Conservation (phyloP, 192 early-diverging fungal genomes). For the Umbelopsis vinacea region DNA sequence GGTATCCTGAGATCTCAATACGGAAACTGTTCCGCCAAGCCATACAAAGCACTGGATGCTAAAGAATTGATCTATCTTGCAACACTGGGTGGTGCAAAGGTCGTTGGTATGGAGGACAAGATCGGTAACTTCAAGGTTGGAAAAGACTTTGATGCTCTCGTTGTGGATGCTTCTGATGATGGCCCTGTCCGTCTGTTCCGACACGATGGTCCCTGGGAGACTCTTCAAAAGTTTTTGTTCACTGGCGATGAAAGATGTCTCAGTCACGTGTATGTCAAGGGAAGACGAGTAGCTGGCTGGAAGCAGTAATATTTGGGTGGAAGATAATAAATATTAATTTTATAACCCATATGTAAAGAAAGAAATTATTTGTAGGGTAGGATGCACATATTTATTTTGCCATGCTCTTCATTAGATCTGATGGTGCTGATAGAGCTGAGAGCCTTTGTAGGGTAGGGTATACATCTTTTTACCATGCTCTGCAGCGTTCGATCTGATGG, state of each 20-base stretch:
- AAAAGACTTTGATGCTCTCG: slow-evolving; percentile 93
- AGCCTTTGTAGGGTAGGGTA: too few species aligned
- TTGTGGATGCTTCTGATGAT: slow-evolving; percentile 57
- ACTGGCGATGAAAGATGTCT: slow-evolving; percentile 91
- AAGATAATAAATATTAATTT: background rate
- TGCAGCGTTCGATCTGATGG: too few species aligned
- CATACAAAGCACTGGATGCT: slow-evolving; percentile 59
- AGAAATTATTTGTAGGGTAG: too few species aligned
- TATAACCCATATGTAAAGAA: background rate
- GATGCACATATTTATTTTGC: too few species aligned
- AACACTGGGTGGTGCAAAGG: slow-evolving; percentile 88
- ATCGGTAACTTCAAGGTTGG: slow-evolving; percentile 86
- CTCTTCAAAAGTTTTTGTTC: slow-evolving; percentile 91
- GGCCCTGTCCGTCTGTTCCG: slow-evolving; percentile 70
- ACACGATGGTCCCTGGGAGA: slow-evolving; percentile 53
- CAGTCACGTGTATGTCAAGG: slow-evolving; percentile 78
- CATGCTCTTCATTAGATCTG: too few species aligned
- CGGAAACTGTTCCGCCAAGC: slow-evolving; percentile 21
- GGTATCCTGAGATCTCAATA: slow-evolving; percentile 41
- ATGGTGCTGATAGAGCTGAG: too few species aligned
- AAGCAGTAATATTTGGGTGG: background rate
- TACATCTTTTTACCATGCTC: too few species aligned
- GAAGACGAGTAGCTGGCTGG: slow-evolving; percentile 54
- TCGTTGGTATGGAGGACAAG: slow-evolving; percentile 68
- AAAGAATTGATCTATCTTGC: slow-evolving; percentile 84